phyloP scores from a whole-genome alignment of 1,284 basidiomycete species.

The Malassezia nana region DNA sequence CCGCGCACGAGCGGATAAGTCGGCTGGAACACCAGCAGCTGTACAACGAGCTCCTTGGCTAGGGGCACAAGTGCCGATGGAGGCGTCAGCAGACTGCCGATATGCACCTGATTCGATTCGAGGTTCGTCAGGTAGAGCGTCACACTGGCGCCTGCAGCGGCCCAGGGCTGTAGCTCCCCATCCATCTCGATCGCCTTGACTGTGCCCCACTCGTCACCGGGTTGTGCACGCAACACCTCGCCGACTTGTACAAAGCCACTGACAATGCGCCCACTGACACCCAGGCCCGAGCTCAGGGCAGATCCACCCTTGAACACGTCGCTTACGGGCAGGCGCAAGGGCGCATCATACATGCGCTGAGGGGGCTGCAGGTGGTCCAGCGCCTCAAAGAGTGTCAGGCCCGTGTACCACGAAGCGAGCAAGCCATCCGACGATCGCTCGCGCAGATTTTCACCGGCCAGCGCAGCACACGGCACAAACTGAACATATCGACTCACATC shows the following conservation, averaged over 20 bases:
- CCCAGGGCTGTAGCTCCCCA: slow-evolving; percentile 69
- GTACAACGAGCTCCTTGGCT: slow-evolving; percentile 66
- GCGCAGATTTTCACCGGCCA: slow-evolving; percentile 66
- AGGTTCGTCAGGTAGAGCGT: slow-evolving; percentile 74
- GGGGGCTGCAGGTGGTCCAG: slow-evolving; percentile 64
- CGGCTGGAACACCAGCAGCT: slow-evolving; percentile 88
- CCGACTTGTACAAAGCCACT: slow-evolving; percentile 85
- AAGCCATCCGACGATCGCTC: slow-evolving; percentile 52
- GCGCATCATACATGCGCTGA: slow-evolving; percentile 62
- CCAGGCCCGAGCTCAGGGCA: slow-evolving; percentile 61
- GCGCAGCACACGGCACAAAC: slow-evolving; percentile 82
- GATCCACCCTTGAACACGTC: slow-evolving; percentile 83
- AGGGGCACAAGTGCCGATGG: slow-evolving; percentile 60
- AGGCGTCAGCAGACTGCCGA: slow-evolving; percentile 81
- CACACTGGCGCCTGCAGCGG: slow-evolving; percentile 76
- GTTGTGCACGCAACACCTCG: slow-evolving; percentile 71
- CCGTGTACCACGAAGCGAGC: slow-evolving; percentile 69
- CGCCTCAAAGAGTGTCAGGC: slow-evolving; percentile 71
- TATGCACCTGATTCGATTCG: slow-evolving; percentile 70
- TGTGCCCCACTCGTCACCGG: slow-evolving; percentile 78
- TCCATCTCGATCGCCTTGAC: slow-evolving; percentile 85
- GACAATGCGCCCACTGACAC: slow-evolving; percentile 74
- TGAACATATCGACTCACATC: slow-evolving; percentile 60
- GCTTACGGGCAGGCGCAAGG: slow-evolving; percentile 77
- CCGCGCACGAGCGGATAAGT: slow-evolving; percentile 79